Conservation (phyloP, 129 eudicot genomes). For the Lactuca saligna region DNA sequence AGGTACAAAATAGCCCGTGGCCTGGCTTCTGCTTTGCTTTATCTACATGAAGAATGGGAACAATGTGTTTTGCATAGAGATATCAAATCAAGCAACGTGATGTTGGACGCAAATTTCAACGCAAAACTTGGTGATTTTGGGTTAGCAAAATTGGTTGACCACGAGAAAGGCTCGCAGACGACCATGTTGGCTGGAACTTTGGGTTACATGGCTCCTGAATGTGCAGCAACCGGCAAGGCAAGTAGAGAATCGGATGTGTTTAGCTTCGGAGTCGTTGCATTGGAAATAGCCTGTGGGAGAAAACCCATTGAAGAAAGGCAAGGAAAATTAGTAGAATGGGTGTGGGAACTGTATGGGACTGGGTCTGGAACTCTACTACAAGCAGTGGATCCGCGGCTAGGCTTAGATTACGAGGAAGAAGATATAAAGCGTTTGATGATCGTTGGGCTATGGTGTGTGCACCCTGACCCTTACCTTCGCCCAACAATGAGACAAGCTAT, state of each 20-base stretch:
- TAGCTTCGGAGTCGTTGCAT: too few species aligned
- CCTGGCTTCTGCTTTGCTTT: conserved; percentile 34
- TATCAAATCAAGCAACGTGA: conserved; percentile 40
- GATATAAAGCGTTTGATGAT: conserved; percentile 37
- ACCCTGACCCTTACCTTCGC: conserved; percentile 33
- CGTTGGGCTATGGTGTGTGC: conserved; percentile 20
- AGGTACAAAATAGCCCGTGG: conserved; percentile 36
- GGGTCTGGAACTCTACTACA: conserved; percentile 25
- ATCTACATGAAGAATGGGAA: too few species aligned
- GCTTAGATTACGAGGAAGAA: conserved; percentile 10
- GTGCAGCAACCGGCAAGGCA: conserved; percentile 32
- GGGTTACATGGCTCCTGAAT: conserved; percentile 50
- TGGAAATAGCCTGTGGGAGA: conserved; percentile 30
- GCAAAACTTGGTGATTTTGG: conserved; percentile 43
- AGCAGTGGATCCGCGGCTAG: conserved; percentile 37
- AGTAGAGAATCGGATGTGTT: conserved; percentile 36
- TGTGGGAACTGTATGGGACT: conserved; percentile 43
- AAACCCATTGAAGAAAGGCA: conserved; percentile 27
- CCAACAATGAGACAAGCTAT: conserved; percentile 46
- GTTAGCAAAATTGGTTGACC: conserved; percentile 43
- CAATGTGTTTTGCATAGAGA: neutral
- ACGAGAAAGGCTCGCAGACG: conserved; percentile 34
- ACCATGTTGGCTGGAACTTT: conserved; percentile 37
- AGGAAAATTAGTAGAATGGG: conserved; percentile 30
- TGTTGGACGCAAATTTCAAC: conserved; percentile 42